Percentiles rank a stretch among this genome's conserved stretches.
Evolutionary conservation across 768 basidiomycete genomes (phyloP).

Genomic region (Pholiota molesta): DNA sequence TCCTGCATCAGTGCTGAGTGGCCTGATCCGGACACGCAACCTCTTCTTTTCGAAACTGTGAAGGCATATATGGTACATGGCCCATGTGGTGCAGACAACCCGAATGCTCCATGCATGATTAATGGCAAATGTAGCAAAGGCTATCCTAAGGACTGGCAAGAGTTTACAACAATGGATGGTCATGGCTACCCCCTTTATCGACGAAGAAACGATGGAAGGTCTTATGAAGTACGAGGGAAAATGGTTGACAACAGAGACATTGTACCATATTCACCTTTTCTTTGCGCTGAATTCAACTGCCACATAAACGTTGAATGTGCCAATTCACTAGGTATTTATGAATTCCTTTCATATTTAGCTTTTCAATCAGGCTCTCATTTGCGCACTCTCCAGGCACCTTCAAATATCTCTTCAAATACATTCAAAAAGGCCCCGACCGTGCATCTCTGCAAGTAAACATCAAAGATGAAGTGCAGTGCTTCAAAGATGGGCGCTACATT

Average conservation of each 20-base stretch:
- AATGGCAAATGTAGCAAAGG: conserved; percentile 32
- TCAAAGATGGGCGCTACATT: conserved; percentile 36
- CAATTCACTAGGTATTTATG: too few relatives aligned
- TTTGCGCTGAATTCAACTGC: conserved; percentile 36
- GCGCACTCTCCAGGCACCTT: conserved; percentile 32
- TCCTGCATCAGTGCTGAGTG: conserved; percentile 38
- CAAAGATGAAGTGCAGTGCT: conserved; percentile 41
- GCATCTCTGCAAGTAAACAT: conserved; percentile 23
- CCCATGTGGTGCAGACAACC: conserved; percentile 38
- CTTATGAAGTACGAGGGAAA: conserved; percentile 23
- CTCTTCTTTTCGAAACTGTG: conserved; percentile 33
- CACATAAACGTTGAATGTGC: conserved; percentile 51
- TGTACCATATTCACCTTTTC: conserved; percentile 41
- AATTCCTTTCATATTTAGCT: too few relatives aligned
- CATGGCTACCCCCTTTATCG: conserved; percentile 28
- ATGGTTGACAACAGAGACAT: conserved; percentile 38
- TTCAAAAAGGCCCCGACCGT: conserved; percentile 43
- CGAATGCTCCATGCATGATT: conserved; percentile 40
- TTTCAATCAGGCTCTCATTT: too few relatives aligned
- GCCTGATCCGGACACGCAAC: conserved; percentile 40
- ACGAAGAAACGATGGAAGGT: conserved; percentile 31
- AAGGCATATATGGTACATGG: conserved; percentile 40
- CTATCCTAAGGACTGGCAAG: conserved; percentile 33
- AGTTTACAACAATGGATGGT: conserved; percentile 20
- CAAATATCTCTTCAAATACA: conserved; percentile 53